Evolutionary conservation across 805 yeast species (phyloP).

Genomic region (Yarrowia sp.): DNA sequence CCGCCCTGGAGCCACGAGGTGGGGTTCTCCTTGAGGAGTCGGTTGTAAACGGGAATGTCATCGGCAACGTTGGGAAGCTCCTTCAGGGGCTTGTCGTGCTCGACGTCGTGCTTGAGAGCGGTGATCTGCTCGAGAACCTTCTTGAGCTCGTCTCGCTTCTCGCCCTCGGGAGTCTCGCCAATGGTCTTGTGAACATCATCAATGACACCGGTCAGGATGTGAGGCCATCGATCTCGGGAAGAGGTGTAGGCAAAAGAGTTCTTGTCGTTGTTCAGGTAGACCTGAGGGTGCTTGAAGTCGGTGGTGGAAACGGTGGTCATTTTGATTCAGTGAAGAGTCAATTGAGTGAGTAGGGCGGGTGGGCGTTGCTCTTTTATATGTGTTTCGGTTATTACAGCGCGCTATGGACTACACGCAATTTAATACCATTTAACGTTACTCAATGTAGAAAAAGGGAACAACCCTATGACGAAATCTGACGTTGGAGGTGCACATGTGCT

Average conservation of each 20-base stretch:
- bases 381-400: constrained; percentile 1
- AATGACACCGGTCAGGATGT: constrained; percentile 71
- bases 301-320: constrained; percentile 37
- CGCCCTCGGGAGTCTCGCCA: constrained; percentile 44
- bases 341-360: background rate
- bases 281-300: constrained; percentile 43
- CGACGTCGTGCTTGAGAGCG: constrained; percentile 52
- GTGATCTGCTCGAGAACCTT: constrained; percentile 55
- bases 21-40: constrained; percentile 52
- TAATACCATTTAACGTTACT: constrained; percentile 21
- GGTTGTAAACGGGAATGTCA: constrained; percentile 66
- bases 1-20: constrained; percentile 84
- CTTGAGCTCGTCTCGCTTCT: constrained; percentile 56
- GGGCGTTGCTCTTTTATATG: constrained; percentile 22
- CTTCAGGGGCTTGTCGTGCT: constrained; percentile 53
- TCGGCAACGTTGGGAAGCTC: constrained; percentile 52
- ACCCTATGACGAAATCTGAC: constrained; percentile 35
- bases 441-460: background rate
- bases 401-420: constrained; percentile 12
- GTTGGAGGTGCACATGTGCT: constrained; percentile 24
- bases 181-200: constrained; percentile 61
- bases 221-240: constrained; percentile 85
- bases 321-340: background rate
- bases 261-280: constrained; percentile 69
- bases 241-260: constrained; percentile 85